Evolutionary conservation across 805 yeast species (phyloP), one percentile per base, ranked within the genome.

Genomic region (Saccharomycopsis oosterbeekiorum): DNA sequence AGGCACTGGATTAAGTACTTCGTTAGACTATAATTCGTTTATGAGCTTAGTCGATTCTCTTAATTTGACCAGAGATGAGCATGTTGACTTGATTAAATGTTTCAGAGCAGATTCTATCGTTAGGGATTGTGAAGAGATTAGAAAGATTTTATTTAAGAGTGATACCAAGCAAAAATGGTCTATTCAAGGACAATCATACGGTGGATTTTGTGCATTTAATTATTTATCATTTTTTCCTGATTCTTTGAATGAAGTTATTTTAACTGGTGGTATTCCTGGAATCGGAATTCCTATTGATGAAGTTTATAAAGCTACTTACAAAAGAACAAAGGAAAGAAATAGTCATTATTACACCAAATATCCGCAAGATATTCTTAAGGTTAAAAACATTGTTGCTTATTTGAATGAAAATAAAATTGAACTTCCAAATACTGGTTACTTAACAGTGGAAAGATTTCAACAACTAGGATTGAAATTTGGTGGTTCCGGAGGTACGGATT

Each of bases 181-280:
- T 15, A 62, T 83, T 17, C 67, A 79, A 41, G 87, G 86, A 10
- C 85, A 82, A 66, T 78, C 83, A 1, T 80, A 75, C 66, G 84
- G 86, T 26, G 85, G 85, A 0, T 82, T 81, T 64, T 76, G 81
- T 65, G 69, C 75, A 21, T 73, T 78, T 64, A 78, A 82, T 2
- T 82, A 82, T 66, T 68, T 80, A 19, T 80, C 84, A 2, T 71
- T 72, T 60, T 77, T 40, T 60, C 77, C 82, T 0, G 68, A 68
- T 1, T 71, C 79, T 1, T 62, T 83, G 34, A 72, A 72, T 51
- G 77, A 75, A 57, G 79, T 79, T 0, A 66, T 83, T 17, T 68
- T 82, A 26, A 78, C 86, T 0, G 87, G 85, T 1, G 87, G 86
- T 5, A 74, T 83, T 14, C 86, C 87, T 1, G 86, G 86, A 0